Conservation (phyloP, 2,329 filamentous ascomycete species). For the Hypoxylon sp. region DNA sequence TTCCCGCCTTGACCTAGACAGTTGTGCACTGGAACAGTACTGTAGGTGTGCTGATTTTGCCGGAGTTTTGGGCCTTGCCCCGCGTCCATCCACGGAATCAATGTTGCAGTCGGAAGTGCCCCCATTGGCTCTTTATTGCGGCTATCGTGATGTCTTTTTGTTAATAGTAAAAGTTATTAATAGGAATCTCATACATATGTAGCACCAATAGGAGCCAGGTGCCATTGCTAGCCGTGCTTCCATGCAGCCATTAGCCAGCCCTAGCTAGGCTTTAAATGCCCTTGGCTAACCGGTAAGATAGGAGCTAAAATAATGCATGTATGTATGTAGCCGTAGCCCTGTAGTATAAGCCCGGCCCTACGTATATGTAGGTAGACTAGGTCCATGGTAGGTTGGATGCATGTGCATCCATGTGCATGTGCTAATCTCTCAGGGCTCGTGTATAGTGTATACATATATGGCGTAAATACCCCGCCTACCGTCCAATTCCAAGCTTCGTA, state of each 20-base stretch:
- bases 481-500: slow-evolving; percentile 15
- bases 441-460: slow-evolving; percentile 31
- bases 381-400: no score
- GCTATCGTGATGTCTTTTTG: neutral
- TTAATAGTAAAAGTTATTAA: slow-evolving; percentile 34
- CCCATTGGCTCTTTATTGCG: slow-evolving; percentile 16
- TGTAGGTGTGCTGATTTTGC: slow-evolving; percentile 28
- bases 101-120: slow-evolving; percentile 14
- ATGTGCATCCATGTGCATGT: slow-evolving; percentile 1
- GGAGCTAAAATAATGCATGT: no score
- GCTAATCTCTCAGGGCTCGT: slow-evolving; percentile 7
- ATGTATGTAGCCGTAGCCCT: no score
- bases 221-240: slow-evolving; percentile 36
- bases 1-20: neutral
- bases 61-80: slow-evolving; percentile 27
- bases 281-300: slow-evolving; percentile 32
- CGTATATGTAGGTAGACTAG: no score
- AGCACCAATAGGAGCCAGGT: no score
- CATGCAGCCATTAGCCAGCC: no score
- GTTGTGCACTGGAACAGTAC: no score
- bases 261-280: slow-evolving; percentile 28
- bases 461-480: slow-evolving; percentile 35
- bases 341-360: no score
- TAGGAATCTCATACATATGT: slow-evolving; percentile 22
- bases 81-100: slow-evolving; percentile 29